phyloP scores from a whole-genome alignment of 2,329 filamentous ascomycete species.

The Colletotrichum tamarilloi region DNA sequence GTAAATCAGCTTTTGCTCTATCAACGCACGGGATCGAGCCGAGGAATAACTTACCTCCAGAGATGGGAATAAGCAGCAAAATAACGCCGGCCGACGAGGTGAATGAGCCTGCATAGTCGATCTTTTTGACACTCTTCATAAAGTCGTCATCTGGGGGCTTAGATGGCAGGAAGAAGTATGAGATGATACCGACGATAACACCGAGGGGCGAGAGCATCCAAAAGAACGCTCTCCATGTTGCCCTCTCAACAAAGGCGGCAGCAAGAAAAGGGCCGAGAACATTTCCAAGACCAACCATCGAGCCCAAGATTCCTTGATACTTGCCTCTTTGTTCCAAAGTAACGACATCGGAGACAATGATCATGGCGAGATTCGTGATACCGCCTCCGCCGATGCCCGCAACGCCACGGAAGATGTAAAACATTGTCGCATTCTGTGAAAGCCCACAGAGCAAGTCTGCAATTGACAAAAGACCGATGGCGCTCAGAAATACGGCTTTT shows the following conservation, averaged over 20 bases:
- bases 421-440: conserved; percentile 63
- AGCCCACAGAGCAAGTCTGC: conserved; percentile 71
- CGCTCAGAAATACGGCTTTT: conserved; percentile 66
- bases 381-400: conserved; percentile 73
- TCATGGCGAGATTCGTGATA: conserved; percentile 68
- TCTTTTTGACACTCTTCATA: conserved; percentile 60
- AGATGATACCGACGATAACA: conserved; percentile 54
- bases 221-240: conserved; percentile 57
- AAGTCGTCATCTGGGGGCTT: conserved; percentile 59
- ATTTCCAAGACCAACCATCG: conserved; percentile 54
- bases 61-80: conserved; percentile 71
- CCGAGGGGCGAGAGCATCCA: conserved; percentile 63
- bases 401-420: conserved; percentile 70
- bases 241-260: conserved; percentile 48
- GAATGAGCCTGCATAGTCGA: conserved; percentile 69
- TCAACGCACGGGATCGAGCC: neutral
- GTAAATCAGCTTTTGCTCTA: neutral
- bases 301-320: conserved; percentile 57
- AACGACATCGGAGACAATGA: conserved; percentile 71
- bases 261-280: conserved; percentile 56
- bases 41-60: conserved; percentile 54
- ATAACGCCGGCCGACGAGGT: conserved; percentile 67
- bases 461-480: conserved; percentile 62
- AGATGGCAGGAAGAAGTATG: conserved; percentile 62
- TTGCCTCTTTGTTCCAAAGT: conserved; percentile 69